phyloP scores from a whole-genome alignment of 495 filamentous ascomycete genomes.

The Lepidopterella palustris region DNA sequence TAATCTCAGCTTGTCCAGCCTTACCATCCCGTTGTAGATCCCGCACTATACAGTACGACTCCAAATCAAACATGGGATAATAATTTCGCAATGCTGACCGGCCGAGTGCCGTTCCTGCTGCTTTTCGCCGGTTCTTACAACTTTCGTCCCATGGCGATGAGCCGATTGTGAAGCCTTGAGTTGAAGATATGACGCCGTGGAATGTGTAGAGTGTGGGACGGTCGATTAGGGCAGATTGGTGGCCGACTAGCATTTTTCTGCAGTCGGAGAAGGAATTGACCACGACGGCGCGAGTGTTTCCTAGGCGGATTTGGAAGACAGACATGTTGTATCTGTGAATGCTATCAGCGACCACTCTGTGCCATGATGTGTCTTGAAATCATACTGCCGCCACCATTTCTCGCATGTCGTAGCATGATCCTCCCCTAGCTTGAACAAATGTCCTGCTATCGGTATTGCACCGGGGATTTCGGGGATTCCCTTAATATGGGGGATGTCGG shows the following conservation, averaged over 20 bases:
- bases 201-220: conserved; percentile 64
- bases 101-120: conserved; percentile 43
- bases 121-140: conserved; percentile 48
- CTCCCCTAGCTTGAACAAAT: conserved; percentile 50
- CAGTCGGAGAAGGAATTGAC: conserved; percentile 53
- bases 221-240: conserved; percentile 60
- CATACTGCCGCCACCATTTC: conserved; percentile 44
- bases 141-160: conserved; percentile 59
- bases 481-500: conserved; percentile 45
- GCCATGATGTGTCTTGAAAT: background rate
- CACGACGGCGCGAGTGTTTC: conserved; percentile 42
- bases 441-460: conserved; percentile 45
- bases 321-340: conserved; percentile 38
- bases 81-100: conserved; percentile 44
- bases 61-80: conserved; percentile 48
- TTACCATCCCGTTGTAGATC: conserved; percentile 43
- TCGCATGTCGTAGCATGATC: conserved; percentile 51
- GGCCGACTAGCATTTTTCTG: conserved; percentile 56
- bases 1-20: conserved; percentile 38
- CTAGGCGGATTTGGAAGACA: conserved; percentile 51
- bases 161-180: conserved; percentile 66
- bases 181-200: conserved; percentile 62
- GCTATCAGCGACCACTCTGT: background rate
- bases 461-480: conserved; percentile 49
- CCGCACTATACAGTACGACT: conserved; percentile 44